Evolutionary conservation across 257 asterid genomes (phyloP).

Genomic region (Leonotis leonurus): DNA sequence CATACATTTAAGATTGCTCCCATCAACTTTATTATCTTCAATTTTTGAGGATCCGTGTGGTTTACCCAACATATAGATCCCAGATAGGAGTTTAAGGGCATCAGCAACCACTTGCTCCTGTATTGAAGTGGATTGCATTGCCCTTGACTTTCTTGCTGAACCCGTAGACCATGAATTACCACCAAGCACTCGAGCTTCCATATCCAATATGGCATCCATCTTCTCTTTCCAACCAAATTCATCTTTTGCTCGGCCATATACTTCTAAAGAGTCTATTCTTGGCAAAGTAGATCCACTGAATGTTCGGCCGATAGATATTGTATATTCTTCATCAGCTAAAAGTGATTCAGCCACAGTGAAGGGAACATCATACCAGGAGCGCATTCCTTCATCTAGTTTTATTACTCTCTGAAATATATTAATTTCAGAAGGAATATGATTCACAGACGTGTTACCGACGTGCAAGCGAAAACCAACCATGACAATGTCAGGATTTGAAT

Average conservation of each 20-base stretch:
- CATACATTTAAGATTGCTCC: slow-evolving; percentile 57
- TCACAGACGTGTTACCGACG: slow-evolving; percentile 83
- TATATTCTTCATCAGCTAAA: slow-evolving; percentile 91
- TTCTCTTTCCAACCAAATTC: slow-evolving; percentile 99
- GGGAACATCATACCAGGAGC: slow-evolving; percentile 99
- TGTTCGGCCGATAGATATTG: slow-evolving; percentile 76
- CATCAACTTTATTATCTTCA: slow-evolving; percentile 56
- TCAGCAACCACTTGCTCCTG: slow-evolving; percentile 95
- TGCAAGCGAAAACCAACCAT: slow-evolving; percentile 96
- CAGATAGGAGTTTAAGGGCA: slow-evolving; percentile 85
- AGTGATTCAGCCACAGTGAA: slow-evolving; percentile 97
- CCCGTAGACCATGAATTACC: slow-evolving; percentile 56
- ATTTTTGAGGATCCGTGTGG: slow-evolving; percentile 48
- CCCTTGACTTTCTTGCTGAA: slow-evolving; percentile 62
- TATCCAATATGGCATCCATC: slow-evolving; percentile 91
- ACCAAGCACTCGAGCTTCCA: slow-evolving; percentile 85
- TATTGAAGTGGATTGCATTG: slow-evolving; percentile 61
- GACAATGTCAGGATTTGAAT: slow-evolving; percentile 95
- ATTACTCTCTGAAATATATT: slow-evolving; percentile 76
- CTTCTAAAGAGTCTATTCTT: slow-evolving; percentile 88
- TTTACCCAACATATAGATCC: slow-evolving; percentile 53
- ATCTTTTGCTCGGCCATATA: slow-evolving; percentile 95
- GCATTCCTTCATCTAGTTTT: slow-evolving; percentile 92
- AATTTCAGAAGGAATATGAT: slow-evolving; percentile 88
- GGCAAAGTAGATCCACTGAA: slow-evolving; percentile 77